Conservation (phyloP, 2,329 filamentous ascomycete species). For the Fusarium albosuccineum region DNA sequence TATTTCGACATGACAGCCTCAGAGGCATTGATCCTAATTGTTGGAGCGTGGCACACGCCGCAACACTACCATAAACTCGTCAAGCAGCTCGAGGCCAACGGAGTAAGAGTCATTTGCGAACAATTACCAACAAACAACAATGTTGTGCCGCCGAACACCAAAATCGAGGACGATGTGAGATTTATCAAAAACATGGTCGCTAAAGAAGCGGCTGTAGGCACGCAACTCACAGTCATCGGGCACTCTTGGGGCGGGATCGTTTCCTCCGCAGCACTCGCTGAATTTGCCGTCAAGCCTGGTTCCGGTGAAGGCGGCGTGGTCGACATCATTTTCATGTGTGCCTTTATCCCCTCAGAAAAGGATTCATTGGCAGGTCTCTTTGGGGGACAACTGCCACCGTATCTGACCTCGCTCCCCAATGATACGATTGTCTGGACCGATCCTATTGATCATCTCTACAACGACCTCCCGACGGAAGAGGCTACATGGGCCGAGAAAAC, state of each 20-base stretch:
- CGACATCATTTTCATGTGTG: background rate
- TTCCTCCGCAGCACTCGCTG: background rate
- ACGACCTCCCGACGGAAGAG: background rate
- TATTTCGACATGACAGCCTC: background rate
- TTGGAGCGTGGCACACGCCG: background rate
- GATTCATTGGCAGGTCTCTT: background rate
- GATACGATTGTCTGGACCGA: background rate
- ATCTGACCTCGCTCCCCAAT: background rate
- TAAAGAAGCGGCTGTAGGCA: background rate
- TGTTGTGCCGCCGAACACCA: background rate
- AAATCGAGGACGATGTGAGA: background rate
- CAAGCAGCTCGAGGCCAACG: background rate
- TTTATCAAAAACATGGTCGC: background rate
- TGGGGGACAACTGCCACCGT: background rate
- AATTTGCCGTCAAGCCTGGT: background rate
- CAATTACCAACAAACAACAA: slow-evolving; percentile 3
- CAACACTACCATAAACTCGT: background rate
- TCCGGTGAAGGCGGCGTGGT: background rate
- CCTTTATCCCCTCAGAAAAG: background rate
- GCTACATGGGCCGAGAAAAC: background rate
- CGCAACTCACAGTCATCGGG: background rate
- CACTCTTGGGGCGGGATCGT: background rate
- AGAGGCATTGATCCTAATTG: background rate
- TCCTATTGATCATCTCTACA: background rate
- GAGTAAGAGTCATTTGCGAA: background rate